Base-by-base conservation (phyloP, 2,329 filamentous ascomycete species). In the Aplosporella prunicola region DNA sequence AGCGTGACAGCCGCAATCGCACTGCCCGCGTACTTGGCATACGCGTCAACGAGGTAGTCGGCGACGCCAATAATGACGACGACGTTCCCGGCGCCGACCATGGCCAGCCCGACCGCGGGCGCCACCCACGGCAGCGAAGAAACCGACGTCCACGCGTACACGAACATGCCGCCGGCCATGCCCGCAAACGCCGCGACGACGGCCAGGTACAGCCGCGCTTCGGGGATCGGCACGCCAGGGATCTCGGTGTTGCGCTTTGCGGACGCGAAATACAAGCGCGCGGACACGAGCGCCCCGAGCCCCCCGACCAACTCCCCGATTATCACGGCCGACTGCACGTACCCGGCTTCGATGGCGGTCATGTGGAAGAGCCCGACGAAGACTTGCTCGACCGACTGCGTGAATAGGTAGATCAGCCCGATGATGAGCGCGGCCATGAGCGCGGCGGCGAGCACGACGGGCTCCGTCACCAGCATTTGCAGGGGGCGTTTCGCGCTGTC, bases 21-120 rank as follows among this genome's bases (percentile, higher is more conserved):
- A 23, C 63, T 69, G 1, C 60, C 68, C 4, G 68, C 66, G 42
- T 69, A 71, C 33, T 62, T 63, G 2, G 60, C 58, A 42, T 72
- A 73, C 2, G 64, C 57, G 46, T 72, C 69, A 2, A 66, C 60
- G 10, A 72, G 52, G 35, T 73, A 74, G 39, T 64, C 63, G 13
- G 63, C 61, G 11, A 69, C 61, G 0, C 61, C 63, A 1, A 57
- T 53, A 0, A 70, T 61, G 7, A 71, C 62, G 20, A 60, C 55
- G 9, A 66, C 66, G 45, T 66, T 68, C 2, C 68, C 69, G 17
- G 66, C 66, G 0, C 69, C 69, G 1, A 72, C 62, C 47, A 71
- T 58, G 0, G 49, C 54, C 2, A 73, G 55, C 0, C 67, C 66
- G 11, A 69, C 51, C 0, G 63, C 58, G 0, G 69, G 68, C 5